Conservation (phyloP, 176 grass and related monocot genomes). For the Phyllostachys edulis region DNA sequence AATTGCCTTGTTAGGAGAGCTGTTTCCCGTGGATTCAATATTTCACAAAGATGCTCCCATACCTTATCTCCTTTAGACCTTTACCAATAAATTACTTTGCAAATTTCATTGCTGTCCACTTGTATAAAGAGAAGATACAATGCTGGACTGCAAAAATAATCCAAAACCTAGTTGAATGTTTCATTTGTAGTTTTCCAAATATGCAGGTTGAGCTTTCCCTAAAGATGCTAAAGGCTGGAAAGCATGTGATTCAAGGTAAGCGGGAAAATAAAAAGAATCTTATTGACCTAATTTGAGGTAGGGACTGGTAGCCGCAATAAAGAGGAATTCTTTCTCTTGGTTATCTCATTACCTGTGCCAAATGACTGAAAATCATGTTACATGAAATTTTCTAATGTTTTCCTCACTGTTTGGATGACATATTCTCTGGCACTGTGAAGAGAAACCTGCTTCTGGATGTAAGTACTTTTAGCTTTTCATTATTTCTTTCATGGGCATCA, state of each 20-base stretch:
- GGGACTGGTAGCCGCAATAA: neutral
- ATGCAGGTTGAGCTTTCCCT: conserved; percentile 90
- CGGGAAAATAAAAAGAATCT: neutral
- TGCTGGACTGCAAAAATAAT: neutral
- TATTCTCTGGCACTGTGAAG: conserved; percentile 46
- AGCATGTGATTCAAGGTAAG: conserved; percentile 98
- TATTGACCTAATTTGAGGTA: neutral
- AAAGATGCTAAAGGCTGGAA: conserved; percentile 83
- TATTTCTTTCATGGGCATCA: conserved; percentile 18
- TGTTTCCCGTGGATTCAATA: neutral
- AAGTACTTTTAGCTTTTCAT: conserved; percentile 33
- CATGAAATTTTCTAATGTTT: conserved; percentile 35
- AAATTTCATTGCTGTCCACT: neutral
- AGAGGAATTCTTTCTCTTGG: neutral
- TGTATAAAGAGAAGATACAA: neutral
- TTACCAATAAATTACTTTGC: neutral
- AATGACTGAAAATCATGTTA: neutral
- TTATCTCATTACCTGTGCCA: neutral
- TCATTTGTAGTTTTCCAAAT: neutral
- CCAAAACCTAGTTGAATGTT: neutral
- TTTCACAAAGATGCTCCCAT: neutral
- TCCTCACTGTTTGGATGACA: conserved; percentile 38
- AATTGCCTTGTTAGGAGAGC: neutral
- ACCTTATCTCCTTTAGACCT: neutral
- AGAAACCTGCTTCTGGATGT: conserved; percentile 98